Evolutionary conservation across 169 alveolate species (phyloP).

Genomic region (Eimeria acervulina): DNA sequence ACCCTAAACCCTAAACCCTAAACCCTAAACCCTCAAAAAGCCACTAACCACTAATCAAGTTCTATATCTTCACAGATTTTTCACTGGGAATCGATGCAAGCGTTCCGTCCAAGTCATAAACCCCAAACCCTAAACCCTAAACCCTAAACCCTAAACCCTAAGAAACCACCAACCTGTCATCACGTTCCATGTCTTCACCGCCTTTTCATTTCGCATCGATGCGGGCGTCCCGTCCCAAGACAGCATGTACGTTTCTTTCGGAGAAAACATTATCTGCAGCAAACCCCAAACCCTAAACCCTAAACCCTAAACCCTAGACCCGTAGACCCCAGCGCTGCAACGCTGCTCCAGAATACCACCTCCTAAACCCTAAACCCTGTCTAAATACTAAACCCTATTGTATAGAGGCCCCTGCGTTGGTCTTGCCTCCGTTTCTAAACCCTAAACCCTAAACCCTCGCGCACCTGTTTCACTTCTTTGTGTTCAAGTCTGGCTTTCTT

Average conservation of each 20-base stretch:
- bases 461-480: constrained; percentile 92
- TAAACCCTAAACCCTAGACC: constrained; percentile 36
- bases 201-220: constrained; percentile 90
- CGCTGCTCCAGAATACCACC: no score
- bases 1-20: constrained; percentile 5
- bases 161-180: constrained; percentile 90
- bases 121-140: background rate
- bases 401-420: background rate
- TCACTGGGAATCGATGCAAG: no score
- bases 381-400: background rate
- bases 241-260: constrained; percentile 93
- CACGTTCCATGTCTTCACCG: constrained; percentile 94
- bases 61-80: no score
- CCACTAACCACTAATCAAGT: no score
- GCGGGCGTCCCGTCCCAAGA: constrained; percentile 95
- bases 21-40: background rate
- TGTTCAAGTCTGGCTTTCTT: constrained; percentile 93
- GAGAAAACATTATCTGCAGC: constrained; percentile 89
- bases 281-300: background rate
- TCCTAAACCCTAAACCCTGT: constrained; percentile 23
- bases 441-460: constrained; percentile 44
- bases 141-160: constrained; percentile 30
- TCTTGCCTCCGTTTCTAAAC: background rate
- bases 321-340: background rate
- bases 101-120: background rate